These are phyloP conservation scores for Henckelia pumila DNA, from an alignment of 257 asterid species.

Conservation along the genomic window DNA sequence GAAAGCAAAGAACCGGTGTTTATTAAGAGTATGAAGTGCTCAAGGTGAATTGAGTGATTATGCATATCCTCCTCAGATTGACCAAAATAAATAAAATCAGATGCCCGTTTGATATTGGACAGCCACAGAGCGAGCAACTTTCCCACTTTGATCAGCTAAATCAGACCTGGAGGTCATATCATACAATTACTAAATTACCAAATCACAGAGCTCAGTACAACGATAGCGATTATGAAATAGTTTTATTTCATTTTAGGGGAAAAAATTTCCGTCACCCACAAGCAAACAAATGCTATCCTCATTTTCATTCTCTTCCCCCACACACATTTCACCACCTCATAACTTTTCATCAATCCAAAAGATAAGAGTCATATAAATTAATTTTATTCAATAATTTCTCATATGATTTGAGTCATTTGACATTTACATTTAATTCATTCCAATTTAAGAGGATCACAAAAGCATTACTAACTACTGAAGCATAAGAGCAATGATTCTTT, in stretches of 20 bases:
- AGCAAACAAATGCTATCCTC: background rate
- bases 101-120: constrained; percentile 66
- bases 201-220: constrained; percentile 22
- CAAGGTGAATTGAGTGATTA: constrained; percentile 18
- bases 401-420: background rate
- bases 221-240: background rate
- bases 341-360: background rate
- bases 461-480: too few relatives aligned
- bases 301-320: background rate
- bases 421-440: too few relatives aligned
- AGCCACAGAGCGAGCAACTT: constrained; percentile 56
- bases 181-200: constrained; percentile 7
- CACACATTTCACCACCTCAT: background rate
- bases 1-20: constrained; percentile 2
- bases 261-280: background rate
- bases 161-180: constrained; percentile 60
- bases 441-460: background rate
- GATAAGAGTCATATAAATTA: background rate
- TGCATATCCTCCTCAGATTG: background rate
- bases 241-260: background rate
- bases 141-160: constrained; percentile 93
- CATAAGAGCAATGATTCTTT: background rate
- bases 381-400: too few relatives aligned
- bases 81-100: background rate
- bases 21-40: constrained; percentile 6